phyloP scores from a whole-genome alignment of 2,329 filamentous ascomycete genomes.

The Lasiodiplodia sp. region DNA sequence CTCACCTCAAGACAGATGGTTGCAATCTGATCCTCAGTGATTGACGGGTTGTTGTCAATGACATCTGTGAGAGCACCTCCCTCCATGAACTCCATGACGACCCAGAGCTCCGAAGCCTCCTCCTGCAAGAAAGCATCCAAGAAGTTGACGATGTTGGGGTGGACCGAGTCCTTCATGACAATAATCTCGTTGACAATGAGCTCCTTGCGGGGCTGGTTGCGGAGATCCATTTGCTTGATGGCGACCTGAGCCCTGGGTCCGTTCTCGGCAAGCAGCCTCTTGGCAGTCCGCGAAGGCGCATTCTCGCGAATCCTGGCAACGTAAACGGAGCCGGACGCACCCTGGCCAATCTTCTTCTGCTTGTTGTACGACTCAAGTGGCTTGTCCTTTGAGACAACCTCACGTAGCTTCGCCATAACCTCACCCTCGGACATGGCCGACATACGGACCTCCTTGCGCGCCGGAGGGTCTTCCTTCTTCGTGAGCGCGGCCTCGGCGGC shows the following conservation, averaged over 20 bases:
- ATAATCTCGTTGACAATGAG: slow-evolving; percentile 99
- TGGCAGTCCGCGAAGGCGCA: slow-evolving; percentile 80
- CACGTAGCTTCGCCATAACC: slow-evolving; percentile 94
- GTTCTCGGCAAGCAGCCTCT: slow-evolving; percentile 78
- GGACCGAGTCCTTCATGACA: slow-evolving; percentile 99
- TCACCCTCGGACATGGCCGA: slow-evolving; percentile 97
- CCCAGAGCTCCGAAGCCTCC: slow-evolving; percentile 95
- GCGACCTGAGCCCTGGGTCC: slow-evolving; percentile 88
- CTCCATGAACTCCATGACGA: slow-evolving; percentile 99
- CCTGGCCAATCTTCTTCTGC: slow-evolving; percentile 99
- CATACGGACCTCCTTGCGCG: slow-evolving; percentile 92
- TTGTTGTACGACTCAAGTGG: slow-evolving; percentile 96
- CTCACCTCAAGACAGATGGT: slow-evolving; percentile 95
- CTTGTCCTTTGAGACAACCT: slow-evolving; percentile 94
- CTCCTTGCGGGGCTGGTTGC: slow-evolving; percentile 96
- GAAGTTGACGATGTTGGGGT: slow-evolving; percentile 99
- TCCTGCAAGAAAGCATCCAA: slow-evolving; percentile 96
- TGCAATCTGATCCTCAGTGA: slow-evolving; percentile 96
- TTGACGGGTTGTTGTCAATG: slow-evolving; percentile 95
- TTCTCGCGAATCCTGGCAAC: slow-evolving; percentile 94
- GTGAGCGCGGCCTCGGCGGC: slow-evolving; percentile 89
- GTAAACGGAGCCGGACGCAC: slow-evolving; percentile 96
- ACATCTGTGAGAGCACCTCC: slow-evolving; percentile 96
- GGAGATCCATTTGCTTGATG: slow-evolving; percentile 99
- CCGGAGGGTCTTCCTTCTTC: slow-evolving; percentile 73